Base-by-base conservation (phyloP, 495 filamentous ascomycete species). In the Penicillium bovifimosum region DNA sequence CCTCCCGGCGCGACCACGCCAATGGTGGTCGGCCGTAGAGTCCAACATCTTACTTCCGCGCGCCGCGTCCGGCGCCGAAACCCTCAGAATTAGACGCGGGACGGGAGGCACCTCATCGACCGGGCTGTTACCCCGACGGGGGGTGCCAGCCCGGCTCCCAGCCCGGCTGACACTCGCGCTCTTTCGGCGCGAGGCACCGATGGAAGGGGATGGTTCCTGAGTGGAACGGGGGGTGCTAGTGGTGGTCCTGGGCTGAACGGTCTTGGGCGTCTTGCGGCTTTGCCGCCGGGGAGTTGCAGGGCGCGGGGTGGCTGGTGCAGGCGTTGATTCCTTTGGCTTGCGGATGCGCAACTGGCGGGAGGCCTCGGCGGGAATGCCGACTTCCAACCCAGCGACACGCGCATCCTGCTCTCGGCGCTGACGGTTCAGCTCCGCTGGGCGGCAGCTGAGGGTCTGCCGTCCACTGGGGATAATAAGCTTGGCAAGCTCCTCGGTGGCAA, bases 401-500 rank as follows among this genome's bases (percentile, higher is more conserved):
- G 41, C 41, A 9, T 28, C 16, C n/a, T 43, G 41, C 41, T 43
- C 41, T 10, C 41, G 41, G 1, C 41, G 41, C 41, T 43, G 41
- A 11, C 46, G 31, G 32, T 35, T 38, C 5, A 95, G 74, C 16
- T 96, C 90, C 59, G 91, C 84, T 6, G 78, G 75, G n/a, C 72
- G 84, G 61, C 76, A 89, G 68, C 89, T 95, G 20, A 66, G 75
- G 0, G 84, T 88, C 65, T 88, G 80, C 9, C 88, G 77, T 55
- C 82, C 72, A 9, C 69, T 71, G 1, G 93, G 93, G 42, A 96
- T 86, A 24, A 97, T 80, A 5, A 91, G 66, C 63, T 89, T 91
- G 59, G 82, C 87, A 13, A 96, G 66, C 61, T 96, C 91, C 59
- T 84, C 77, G 0, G 90, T 76, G 11, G 90, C 90, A 35, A 84